Evolutionary conservation across 2,329 filamentous ascomycete genomes (phyloP).

Genomic region (Colletotrichum sp.): DNA sequence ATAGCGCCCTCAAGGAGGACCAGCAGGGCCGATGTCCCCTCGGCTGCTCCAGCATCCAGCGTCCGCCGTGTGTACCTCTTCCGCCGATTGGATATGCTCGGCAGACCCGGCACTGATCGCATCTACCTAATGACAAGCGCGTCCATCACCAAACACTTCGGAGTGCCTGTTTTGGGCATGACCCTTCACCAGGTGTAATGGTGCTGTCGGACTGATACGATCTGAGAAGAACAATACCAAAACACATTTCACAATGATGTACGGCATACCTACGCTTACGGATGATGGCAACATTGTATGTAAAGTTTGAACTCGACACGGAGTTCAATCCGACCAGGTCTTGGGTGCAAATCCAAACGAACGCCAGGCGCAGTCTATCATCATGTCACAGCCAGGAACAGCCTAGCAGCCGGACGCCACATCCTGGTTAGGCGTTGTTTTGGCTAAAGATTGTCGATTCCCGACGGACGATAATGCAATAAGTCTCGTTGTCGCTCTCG

Average conservation of each 20-base stretch:
- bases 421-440: not conserved
- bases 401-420: slow-evolving; percentile 1
- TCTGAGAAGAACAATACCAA: not conserved
- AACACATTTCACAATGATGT: not conserved
- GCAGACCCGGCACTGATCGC: not conserved
- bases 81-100: not conserved
- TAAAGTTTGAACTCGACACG: not conserved
- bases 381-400: slow-evolving; percentile 6
- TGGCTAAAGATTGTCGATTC: not conserved
- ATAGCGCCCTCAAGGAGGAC: not conserved
- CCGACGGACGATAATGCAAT: not conserved
- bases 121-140: not conserved
- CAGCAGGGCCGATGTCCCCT: slow-evolving; percentile 8
- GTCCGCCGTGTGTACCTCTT: not conserved
- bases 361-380: not conserved
- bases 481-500: not conserved
- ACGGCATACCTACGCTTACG: not conserved
- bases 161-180: not conserved
- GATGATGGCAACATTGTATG: not conserved
- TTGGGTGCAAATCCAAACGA: not conserved
- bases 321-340: not conserved
- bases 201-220: not conserved
- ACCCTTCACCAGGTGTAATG: not conserved
- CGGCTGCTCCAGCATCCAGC: not conserved
- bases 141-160: not conserved